Conservation (phyloP, 495 filamentous ascomycete species). For the Podospora australis region DNA sequence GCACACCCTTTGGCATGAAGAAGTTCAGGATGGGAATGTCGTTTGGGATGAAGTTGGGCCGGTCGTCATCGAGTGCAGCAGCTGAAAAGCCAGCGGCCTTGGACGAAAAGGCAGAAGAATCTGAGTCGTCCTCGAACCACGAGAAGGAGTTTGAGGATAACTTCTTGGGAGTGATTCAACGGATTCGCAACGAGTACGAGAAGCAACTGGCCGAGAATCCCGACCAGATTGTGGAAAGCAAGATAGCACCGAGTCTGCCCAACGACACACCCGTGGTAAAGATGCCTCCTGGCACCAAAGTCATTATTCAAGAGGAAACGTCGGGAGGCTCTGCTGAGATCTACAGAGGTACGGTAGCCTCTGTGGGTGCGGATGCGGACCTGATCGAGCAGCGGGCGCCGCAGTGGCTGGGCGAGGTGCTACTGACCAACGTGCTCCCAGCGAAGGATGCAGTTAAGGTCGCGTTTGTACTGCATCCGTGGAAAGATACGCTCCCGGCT, state of each 20-base stretch:
- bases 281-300: constrained; percentile 68
- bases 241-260: constrained; percentile 68
- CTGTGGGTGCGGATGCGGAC: constrained; percentile 70
- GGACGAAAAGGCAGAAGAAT: constrained; percentile 65
- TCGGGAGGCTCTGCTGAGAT: constrained; percentile 88
- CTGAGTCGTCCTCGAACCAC: constrained; percentile 63
- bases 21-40: constrained; percentile 84
- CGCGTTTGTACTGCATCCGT: constrained; percentile 83
- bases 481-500: constrained; percentile 65
- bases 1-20: constrained; percentile 74
- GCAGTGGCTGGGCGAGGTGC: constrained; percentile 86
- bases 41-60: constrained; percentile 67
- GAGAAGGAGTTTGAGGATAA: constrained; percentile 80
- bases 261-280: constrained; percentile 82
- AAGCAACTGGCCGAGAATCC: constrained; percentile 56
- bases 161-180: constrained; percentile 73
- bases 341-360: constrained; percentile 79
- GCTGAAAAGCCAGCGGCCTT: constrained; percentile 63
- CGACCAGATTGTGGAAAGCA: constrained; percentile 49
- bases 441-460: constrained; percentile 91
- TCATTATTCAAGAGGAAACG: constrained; percentile 93
- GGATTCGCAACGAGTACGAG: constrained; percentile 67
- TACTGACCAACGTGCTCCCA: constrained; percentile 78
- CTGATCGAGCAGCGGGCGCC: constrained; percentile 78
- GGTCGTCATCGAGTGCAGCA: constrained; percentile 61